Evolutionary conservation across 169 alveolate genomes (phyloP), one percentile per base, ranked within the genome.

Genomic region (Amoebophrya sp.): DNA sequence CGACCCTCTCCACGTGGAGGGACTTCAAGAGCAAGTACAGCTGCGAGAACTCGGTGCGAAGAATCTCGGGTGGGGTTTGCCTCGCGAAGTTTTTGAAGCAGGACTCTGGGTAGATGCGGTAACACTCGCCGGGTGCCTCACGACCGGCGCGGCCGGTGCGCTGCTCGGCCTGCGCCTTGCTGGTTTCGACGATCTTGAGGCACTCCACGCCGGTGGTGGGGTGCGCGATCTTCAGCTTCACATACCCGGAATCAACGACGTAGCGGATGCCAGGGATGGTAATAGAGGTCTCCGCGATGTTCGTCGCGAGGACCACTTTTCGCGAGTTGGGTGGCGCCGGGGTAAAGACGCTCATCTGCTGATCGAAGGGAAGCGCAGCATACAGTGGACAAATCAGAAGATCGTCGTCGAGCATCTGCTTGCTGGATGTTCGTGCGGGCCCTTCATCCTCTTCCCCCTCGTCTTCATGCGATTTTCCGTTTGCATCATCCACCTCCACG

Each of bases 141-240:
- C 99, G 94, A 0, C 99, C 99, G 5, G 99, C 99, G 89, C 99
- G 95, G 0, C 99, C 99, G 39, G 99, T 98, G 92, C 99, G 93
- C 94, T 98, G 98, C 90, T 95, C 89, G 0, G 99, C 99, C 58
- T 99, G 96, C 39, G 99, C 99, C 94, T 97, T 96, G 43, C 99
- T 96, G 88, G 98, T 98, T 0, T 99, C 99, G 40, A 99, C 96
- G 38, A 98, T 99, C 45, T 98, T 95, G 50, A 99, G 96, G 67
- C 99, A 96, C 94, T 99, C 99, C 99, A 98, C 97, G 88, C 99
- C 99, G 45, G 99, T 94, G 92, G 97, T 97, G 31, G 99, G 99
- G 94, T 99, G 97, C 93, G 97, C 97, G 40, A 97, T 91, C 92
- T 96, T 88, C 78, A 92, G 90, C 94, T 96, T 95, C 45, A 88